Base-by-base conservation (phyloP, 768 basidiomycete species). In the Trametes gibbosa region DNA sequence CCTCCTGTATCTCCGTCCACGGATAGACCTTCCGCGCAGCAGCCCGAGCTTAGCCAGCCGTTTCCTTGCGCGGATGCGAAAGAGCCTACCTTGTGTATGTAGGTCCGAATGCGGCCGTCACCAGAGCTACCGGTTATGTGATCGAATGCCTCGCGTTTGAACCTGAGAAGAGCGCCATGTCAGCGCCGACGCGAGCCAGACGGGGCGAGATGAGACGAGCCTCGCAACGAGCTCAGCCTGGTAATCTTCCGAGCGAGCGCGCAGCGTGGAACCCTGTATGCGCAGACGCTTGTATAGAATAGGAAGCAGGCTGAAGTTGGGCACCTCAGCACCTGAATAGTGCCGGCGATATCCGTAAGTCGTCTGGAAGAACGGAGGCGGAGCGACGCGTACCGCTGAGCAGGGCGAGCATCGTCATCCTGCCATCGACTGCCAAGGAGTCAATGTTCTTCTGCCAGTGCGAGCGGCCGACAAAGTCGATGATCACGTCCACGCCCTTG, bases 181-280 rank as follows among this genome's bases (percentile, higher is more conserved):
- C 59, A 62, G n/a, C 53, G 23, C 35, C 53, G 47, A 53, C 29
- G 34, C 9, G 14, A 2, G 46, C 39, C 41, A 37, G 50, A 52
- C 5, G n/a, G n/a, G 8, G 40, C 13, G 21, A 39, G 2, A 21
- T 39, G 2, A n/a, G n/a, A 24, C n/a, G 27, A 50, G 85, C 88
- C 77, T 79, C 42, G 73, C 69, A 55, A 91, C 80, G 50, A 96
- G 77, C 21, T 88, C 81, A 3, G 81, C 78, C 72, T 97, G 93
- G 71, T 96, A 97, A 62, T 80, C 76, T n/a, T 78, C 66, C 24
- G 83, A 81, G 45, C 92, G 84, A 29, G 87, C 84, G 23, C 94
- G 85, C 29, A 97, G 76, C 1, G 93, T 96, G 21, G 92, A 91
- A 21, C 95, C 94, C 72, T 93, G 87, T 50, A 98, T 87, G 24